These are phyloP conservation scores for Pichia occidentalis DNA, from an alignment of 805 yeast genomes.

Conservation along the genomic window DNA sequence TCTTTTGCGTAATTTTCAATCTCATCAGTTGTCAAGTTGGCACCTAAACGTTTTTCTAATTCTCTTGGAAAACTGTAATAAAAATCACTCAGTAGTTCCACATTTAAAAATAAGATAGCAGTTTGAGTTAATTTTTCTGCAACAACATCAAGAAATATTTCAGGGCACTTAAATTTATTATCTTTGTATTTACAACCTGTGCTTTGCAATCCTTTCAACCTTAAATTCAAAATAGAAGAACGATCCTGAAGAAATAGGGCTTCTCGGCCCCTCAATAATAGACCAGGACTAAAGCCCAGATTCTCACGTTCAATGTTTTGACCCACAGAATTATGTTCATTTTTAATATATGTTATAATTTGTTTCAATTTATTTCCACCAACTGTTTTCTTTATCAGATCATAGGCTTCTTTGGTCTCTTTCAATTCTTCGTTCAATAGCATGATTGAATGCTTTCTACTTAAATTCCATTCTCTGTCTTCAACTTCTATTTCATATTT, in stretches of 20 bases:
- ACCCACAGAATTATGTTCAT: conserved; percentile 33
- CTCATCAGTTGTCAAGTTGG: conserved; percentile 62
- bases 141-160: conserved; percentile 85
- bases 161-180: conserved; percentile 89
- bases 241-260: conserved; percentile 78
- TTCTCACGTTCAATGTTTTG: conserved; percentile 55
- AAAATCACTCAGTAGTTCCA: conserved; percentile 88
- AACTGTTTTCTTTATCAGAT: conserved; percentile 54
- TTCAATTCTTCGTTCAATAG: conserved; percentile 77
- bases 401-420: conserved; percentile 67
- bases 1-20: conserved; percentile 88
- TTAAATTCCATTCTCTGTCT: conserved; percentile 84
- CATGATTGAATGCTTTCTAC: conserved; percentile 70
- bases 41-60: conserved; percentile 67
- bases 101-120: conserved; percentile 86
- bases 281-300: conserved; percentile 72
- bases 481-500: conserved; percentile 96
- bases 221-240: conserved; percentile 57
- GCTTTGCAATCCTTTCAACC: conserved; percentile 70
- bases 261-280: conserved; percentile 73
- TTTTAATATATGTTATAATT: conserved; percentile 67
- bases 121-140: conserved; percentile 89
- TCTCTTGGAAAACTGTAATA: conserved; percentile 95
- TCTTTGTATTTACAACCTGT: conserved; percentile 71
- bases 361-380: conserved; percentile 83